Base-by-base conservation (phyloP, 108 stramenopile species). In the Nitzschia inconspicua region DNA sequence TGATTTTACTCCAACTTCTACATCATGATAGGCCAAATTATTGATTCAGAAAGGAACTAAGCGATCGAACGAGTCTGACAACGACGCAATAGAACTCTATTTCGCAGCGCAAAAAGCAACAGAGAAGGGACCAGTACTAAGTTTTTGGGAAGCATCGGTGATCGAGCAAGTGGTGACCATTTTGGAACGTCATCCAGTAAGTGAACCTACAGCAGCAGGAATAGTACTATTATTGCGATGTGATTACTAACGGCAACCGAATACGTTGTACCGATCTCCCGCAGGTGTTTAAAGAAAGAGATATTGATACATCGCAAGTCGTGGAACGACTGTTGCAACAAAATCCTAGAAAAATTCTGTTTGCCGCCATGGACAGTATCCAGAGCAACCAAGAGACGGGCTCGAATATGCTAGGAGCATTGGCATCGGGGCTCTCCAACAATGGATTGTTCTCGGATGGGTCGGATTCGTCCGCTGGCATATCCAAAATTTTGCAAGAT, bases 401-500 rank as follows among this genome's bases (percentile, higher is more conserved):
- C 37, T 59, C 53, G 44, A 11, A 63, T 19, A 41, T 63, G 24
- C 57, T 74, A 8, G 63, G 64, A 26, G 22, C 68, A 16, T 65
- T 68, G 22, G 63, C 57, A 1, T 18, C 68, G 8, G 76, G 66
- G 37, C 53, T 81, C 8, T 63, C 62, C 0, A 62, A 44, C 26
- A 62, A 76, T 42, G 72, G 66, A 27, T 69, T 68, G 42, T 63
- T 47, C 30, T 57, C 58, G 26, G 59, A 57, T 50, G 73, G 47
- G 24, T 63, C 63, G 35, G 80, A 72, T 51, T 71, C 74, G 9
- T 70, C 75, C 22, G 44, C 63, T 16, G 76, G 75, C 37, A 67
- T 91, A 24, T 57, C 91, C 30, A 80, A 85, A 40, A 71, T 95
- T 41, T 74, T 97, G 31, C 54, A 75, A 13, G 97, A 96, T 34